Conservation (phyloP, 73 alveolate genomes). For the Blepharisma japonicum region DNA sequence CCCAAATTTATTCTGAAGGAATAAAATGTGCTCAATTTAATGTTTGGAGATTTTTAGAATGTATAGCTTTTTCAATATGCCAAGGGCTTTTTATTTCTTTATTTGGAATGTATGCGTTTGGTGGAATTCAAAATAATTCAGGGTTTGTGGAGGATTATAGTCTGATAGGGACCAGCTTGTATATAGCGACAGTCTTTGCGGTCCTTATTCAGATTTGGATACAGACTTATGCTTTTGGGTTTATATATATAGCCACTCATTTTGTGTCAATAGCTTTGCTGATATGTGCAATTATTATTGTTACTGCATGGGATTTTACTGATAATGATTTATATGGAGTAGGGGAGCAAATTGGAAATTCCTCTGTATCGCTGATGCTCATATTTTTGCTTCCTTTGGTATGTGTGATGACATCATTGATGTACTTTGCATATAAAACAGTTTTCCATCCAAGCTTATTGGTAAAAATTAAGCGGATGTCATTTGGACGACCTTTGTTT, state of each 20-base stretch:
- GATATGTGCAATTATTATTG: neutral
- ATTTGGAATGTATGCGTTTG: neutral
- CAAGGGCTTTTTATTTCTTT: neutral
- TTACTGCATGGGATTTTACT: too few species aligned
- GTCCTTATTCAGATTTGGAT: neutral
- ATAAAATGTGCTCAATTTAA: neutral
- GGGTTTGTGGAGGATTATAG: neutral
- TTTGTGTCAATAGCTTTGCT: neutral
- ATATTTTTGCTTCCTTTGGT: neutral
- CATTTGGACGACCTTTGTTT: neutral
- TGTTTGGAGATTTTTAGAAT: neutral
- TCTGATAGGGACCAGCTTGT: neutral
- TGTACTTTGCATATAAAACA: neutral
- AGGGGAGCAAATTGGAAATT: neutral
- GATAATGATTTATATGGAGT: conserved; percentile 1
- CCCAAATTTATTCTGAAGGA: neutral
- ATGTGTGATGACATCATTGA: neutral
- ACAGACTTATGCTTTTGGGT: neutral
- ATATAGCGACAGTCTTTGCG: neutral
- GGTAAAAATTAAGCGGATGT: neutral
- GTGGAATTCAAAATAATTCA: neutral
- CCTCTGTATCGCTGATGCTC: neutral
- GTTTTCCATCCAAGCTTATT: neutral
- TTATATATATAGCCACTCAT: neutral
- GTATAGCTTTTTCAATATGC: neutral